Conservation (phyloP, 2,329 filamentous ascomycete genomes). For the Aureobasidium vineae region DNA sequence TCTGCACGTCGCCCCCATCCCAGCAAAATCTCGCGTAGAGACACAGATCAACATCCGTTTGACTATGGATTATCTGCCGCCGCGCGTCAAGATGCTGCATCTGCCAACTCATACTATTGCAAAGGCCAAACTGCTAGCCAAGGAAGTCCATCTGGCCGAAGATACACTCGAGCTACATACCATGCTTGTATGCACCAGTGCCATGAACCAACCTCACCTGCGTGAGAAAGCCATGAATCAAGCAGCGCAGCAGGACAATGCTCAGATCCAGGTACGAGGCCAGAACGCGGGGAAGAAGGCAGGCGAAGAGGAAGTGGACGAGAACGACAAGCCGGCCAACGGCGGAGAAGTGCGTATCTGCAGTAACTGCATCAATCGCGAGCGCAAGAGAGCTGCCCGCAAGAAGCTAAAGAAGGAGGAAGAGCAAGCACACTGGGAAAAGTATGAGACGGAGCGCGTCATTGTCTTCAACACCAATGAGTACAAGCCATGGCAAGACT, state of each 20-base stretch:
- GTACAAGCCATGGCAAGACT: constrained; percentile 57
- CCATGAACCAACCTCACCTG: constrained; percentile 72
- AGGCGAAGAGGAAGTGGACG: constrained; percentile 49
- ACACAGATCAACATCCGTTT: constrained; percentile 91
- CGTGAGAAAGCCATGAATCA: constrained; percentile 64
- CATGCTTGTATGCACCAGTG: constrained; percentile 86
- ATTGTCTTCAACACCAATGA: constrained; percentile 91
- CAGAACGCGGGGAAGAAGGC: constrained; percentile 42
- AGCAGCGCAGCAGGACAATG: constrained; percentile 50
- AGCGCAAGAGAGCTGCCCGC: constrained; percentile 83
- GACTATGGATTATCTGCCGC: constrained; percentile 71
- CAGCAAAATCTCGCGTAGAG: constrained; percentile 82
- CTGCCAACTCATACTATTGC: constrained; percentile 89
- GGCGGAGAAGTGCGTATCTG: constrained; percentile 96
- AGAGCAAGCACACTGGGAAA: constrained; percentile 83
- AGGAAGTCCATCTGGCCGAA: constrained; percentile 64
- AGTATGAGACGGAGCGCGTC: constrained; percentile 75
- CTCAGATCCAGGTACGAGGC: constrained; percentile 47
- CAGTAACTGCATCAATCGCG: constrained; percentile 82
- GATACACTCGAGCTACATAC: constrained; percentile 79
- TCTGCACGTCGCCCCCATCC: constrained; percentile 41
- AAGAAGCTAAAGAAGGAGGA: constrained; percentile 94
- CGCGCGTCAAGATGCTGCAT: constrained; percentile 74
- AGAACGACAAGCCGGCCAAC: constrained; percentile 71
- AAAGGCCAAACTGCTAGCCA: constrained; percentile 86